These are phyloP conservation scores for Cenchrus purpureus DNA, from an alignment of 176 grass and related monocot species.

Conservation along the genomic window DNA sequence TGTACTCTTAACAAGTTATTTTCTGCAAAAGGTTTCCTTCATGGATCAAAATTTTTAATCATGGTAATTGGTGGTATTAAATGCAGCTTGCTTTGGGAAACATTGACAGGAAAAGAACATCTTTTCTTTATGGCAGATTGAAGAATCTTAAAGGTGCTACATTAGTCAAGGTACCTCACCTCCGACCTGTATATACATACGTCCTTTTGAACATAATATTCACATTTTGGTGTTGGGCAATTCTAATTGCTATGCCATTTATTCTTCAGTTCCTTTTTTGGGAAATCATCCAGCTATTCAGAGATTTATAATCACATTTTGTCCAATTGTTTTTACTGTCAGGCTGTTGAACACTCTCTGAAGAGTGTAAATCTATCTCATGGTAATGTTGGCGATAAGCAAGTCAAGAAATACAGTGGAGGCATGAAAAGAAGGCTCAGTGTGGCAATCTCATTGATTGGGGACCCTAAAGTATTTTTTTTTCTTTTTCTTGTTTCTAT, in stretches of 20 bases:
- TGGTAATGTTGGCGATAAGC: slow-evolving; percentile 67
- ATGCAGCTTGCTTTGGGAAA: slow-evolving; percentile 95
- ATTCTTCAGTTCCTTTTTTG: slow-evolving; percentile 11
- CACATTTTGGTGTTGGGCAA: slow-evolving; percentile 25
- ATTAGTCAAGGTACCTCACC: slow-evolving; percentile 57
- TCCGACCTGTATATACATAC: slow-evolving; percentile 5
- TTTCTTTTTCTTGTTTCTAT: slow-evolving; percentile 19
- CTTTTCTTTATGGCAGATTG: slow-evolving; percentile 80
- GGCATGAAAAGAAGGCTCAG: slow-evolving; percentile 89
- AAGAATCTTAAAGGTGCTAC: slow-evolving; percentile 74
- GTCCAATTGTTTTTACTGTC: slow-evolving; percentile 17
- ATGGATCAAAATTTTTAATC: background rate
- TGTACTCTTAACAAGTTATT: slow-evolving; percentile 28
- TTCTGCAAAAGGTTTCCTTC: background rate
- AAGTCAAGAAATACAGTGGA: slow-evolving; percentile 72
- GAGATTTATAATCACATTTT: slow-evolving; percentile 15
- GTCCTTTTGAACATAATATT: slow-evolving; percentile 13
- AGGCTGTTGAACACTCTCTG: slow-evolving; percentile 79
- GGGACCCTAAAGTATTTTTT: slow-evolving; percentile 64
- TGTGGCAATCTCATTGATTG: slow-evolving; percentile 83
- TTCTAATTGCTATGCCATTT: background rate
- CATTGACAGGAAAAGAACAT: slow-evolving; percentile 85
- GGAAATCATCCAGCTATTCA: slow-evolving; percentile 15
- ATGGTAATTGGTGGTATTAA: slow-evolving; percentile 33
- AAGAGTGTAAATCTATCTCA: slow-evolving; percentile 69